These are phyloP conservation scores for Umbilicus rupestris DNA, from an alignment of 164 flowering plant species.

Conservation along the genomic window DNA sequence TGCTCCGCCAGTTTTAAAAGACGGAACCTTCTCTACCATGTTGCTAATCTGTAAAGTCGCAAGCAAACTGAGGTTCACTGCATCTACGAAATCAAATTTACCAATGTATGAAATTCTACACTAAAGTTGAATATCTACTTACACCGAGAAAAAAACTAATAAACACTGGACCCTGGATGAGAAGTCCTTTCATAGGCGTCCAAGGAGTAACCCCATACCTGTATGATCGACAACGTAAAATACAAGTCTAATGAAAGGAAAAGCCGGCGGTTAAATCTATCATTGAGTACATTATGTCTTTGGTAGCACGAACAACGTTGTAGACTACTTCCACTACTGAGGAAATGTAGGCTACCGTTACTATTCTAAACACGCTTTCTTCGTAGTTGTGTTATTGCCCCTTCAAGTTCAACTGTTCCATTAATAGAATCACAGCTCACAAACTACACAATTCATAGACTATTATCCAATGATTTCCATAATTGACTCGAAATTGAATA, in stretches of 20 bases:
- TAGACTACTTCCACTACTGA: no score
- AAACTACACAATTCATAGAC: no score
- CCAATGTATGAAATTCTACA: neutral
- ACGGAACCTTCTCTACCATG: conserved; percentile 88
- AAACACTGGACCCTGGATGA: conserved; percentile 78
- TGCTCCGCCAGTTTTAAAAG: conserved; percentile 75
- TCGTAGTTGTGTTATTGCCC: no score
- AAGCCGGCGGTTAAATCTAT: neutral
- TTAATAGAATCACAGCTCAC: no score
- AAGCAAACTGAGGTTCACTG: neutral
- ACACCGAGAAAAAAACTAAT: conserved; percentile 80
- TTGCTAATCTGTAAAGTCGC: conserved; percentile 42
- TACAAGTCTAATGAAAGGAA: neutral
- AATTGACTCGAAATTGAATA: neutral
- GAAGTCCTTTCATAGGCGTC: conserved; percentile 68
- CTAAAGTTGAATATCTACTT: conserved; percentile 23
- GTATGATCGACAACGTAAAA: conserved; percentile 12
- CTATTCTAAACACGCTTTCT: no score
- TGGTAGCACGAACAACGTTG: no score
- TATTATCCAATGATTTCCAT: no score
- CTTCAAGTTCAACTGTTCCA: no score
- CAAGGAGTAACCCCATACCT: conserved; percentile 78
- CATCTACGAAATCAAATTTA: neutral
- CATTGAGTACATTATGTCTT: neutral
- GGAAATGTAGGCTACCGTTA: no score